These are phyloP conservation scores for Kodamaea sp. DNA, from an alignment of 1,139 yeast species.

Conservation along the genomic window DNA sequence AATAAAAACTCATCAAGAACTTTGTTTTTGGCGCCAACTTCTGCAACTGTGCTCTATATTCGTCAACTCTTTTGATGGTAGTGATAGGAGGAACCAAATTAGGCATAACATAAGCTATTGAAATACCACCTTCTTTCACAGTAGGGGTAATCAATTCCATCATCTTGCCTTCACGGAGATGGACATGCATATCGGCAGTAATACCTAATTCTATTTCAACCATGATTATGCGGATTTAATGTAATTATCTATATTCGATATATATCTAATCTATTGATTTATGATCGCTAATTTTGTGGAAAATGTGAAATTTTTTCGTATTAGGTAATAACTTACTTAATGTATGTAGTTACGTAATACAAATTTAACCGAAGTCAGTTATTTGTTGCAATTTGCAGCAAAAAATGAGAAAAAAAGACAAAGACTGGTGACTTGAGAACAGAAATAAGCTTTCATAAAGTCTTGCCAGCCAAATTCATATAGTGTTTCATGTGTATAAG, in stretches of 20 bases:
- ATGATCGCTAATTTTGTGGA: too few relatives aligned
- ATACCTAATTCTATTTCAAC: constrained; percentile 60
- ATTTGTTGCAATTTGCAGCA: too few relatives aligned
- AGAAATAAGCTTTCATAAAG: background rate
- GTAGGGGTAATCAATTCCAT: constrained; percentile 90
- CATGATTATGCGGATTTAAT: constrained; percentile 1
- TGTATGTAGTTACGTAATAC: too few relatives aligned
- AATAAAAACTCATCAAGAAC: constrained; percentile 85
- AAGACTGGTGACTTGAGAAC: too few relatives aligned
- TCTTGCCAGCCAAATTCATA: background rate
- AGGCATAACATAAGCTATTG: constrained; percentile 94
- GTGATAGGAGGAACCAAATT: constrained; percentile 90
- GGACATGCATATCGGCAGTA: constrained; percentile 96
- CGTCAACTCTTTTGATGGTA: constrained; percentile 67
- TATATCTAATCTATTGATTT: too few relatives aligned
- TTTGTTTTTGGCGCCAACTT: constrained; percentile 78
- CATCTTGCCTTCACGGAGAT: constrained; percentile 89
- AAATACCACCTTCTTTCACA: constrained; percentile 82
- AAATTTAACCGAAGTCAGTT: too few relatives aligned
- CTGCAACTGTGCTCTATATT: constrained; percentile 64
- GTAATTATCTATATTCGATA: background rate
- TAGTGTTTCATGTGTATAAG: background rate
- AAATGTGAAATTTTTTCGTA: too few relatives aligned
- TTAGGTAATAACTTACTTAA: too few relatives aligned
- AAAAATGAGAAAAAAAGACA: too few relatives aligned